These are phyloP conservation scores for Alternaria sp. DNA, from an alignment of 2,329 filamentous ascomycete species.

Conservation along the genomic window DNA sequence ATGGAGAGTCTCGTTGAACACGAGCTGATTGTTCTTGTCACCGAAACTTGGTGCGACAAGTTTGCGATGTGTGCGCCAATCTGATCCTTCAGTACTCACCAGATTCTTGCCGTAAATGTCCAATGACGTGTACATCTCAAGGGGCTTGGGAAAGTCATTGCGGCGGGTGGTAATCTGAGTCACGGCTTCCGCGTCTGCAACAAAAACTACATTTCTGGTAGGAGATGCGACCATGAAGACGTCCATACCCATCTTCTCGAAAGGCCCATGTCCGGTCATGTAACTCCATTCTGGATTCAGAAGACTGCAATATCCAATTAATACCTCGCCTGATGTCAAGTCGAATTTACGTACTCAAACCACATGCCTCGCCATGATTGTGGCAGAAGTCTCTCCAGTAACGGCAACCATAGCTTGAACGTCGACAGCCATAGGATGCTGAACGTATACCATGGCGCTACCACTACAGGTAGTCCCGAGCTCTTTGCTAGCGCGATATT, in stretches of 20 bases:
- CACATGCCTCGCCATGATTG: constrained; percentile 63
- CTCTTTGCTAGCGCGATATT: constrained; percentile 55
- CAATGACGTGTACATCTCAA: constrained; percentile 64
- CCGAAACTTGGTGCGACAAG: constrained; percentile 75
- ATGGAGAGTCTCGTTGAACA: constrained; percentile 67
- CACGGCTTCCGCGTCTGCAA: constrained; percentile 69
- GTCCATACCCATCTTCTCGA: constrained; percentile 64
- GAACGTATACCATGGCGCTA: constrained; percentile 55
- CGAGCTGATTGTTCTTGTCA: constrained; percentile 74
- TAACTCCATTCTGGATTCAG: constrained; percentile 68
- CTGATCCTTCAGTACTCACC: constrained; percentile 70
- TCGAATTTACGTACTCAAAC: constrained; percentile 61
- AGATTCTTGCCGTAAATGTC: constrained; percentile 75
- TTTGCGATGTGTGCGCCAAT: constrained; percentile 77
- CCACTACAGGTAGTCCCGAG: constrained; percentile 55
- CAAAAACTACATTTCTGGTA: constrained; percentile 59
- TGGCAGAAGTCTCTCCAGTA: constrained; percentile 62
- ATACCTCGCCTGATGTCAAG: background rate
- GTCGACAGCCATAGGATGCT: constrained; percentile 64
- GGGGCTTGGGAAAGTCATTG: constrained; percentile 75
- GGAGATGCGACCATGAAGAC: constrained; percentile 70
- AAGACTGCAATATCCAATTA: constrained; percentile 49
- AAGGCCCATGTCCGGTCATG: constrained; percentile 63
- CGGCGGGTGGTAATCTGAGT: constrained; percentile 69
- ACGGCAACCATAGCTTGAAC: constrained; percentile 60